Base-by-base conservation (phyloP, 2,329 filamentous ascomycete genomes). In the Aspergillus sp. region DNA sequence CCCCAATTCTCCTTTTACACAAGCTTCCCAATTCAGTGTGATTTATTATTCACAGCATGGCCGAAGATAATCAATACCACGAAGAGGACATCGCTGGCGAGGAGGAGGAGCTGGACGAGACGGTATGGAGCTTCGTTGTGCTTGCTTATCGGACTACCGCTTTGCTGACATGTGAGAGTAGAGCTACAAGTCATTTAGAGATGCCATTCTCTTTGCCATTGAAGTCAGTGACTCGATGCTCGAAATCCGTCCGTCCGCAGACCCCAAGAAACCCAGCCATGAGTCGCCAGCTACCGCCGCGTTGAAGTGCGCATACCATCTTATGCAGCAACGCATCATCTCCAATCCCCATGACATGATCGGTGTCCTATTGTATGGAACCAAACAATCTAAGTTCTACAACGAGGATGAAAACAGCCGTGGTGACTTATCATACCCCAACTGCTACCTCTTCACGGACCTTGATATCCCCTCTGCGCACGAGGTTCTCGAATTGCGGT, bases 321-420 rank as follows among this genome's bases (percentile, higher is more conserved):
- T 99, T 53, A 97, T 99, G 91, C 91, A 98, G 77, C 93, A 98
- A 77, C 91, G 95, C 66, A 98, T 99, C 74, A 98, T 99, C 67
- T 93, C 93, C 3, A 93, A 93, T 61, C 95, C 95, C 1, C 93
- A 89, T 69, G 95, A 99, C 61, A 96, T 97, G 90, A 97, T 99
- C 84, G 93, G 93, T 2, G 89, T 99, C 24, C 74, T 99, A 39
- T 81, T 99, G 0, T 99, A 96, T 71, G 93, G 93, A 8, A 99
- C 95, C 0, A 82, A 96, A 68, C 85, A 90, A 75, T 90, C 91
- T 40, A 92, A 88, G 66, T 93, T 92, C 62, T 85, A 88, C 46
- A 85, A 87, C 15, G 86, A 88, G 45, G 83, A 86, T 57, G 85
- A 82, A 57, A 80, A 79, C 47, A 78, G 76, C 30, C 79, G 81